phyloP scores from a whole-genome alignment of 352 stramenopile genomes.

The Globisporangium canariense region DNA sequence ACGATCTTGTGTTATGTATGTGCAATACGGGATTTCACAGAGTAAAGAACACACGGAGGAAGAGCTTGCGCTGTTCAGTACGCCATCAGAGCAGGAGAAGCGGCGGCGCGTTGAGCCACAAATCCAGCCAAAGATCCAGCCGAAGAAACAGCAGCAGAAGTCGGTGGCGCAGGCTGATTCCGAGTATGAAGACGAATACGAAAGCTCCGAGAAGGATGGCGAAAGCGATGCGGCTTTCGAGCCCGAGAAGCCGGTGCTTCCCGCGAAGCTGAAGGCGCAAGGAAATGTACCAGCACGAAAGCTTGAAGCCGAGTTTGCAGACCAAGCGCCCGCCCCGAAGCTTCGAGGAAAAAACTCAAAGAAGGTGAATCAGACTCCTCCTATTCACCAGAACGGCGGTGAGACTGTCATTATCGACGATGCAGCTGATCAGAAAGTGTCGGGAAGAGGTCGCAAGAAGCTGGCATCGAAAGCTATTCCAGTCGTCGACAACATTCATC shows the following conservation, averaged over 20 bases:
- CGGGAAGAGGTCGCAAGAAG: slow-evolving; percentile 9
- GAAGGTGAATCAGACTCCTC: not conserved
- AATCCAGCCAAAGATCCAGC: not conserved
- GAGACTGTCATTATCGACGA: not conserved
- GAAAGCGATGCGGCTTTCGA: slow-evolving; percentile 9
- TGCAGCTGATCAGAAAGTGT: slow-evolving; percentile 2
- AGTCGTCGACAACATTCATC: not conserved
- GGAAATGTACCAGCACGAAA: not conserved
- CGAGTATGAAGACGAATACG: slow-evolving; percentile 15
- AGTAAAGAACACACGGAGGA: slow-evolving; percentile 26
- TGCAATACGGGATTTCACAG: slow-evolving; percentile 7
- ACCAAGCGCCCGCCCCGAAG: not conserved
- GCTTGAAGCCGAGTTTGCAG: not conserved
- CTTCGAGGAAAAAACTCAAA: not conserved
- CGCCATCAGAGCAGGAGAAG: slow-evolving; percentile 27
- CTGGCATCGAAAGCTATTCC: slow-evolving; percentile 10
- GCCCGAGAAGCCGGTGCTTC: not conserved
- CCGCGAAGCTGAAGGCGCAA: slow-evolving; percentile 6
- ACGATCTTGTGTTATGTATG: not conserved
- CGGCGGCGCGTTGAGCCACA: slow-evolving; percentile 27
- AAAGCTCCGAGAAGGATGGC: slow-evolving; percentile 11
- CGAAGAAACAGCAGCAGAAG: slow-evolving; percentile 2
- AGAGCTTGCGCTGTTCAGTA: slow-evolving; percentile 35
- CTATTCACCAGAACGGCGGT: not conserved
- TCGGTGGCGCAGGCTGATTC: slow-evolving; percentile 15